Evolutionary conservation across 331 rosid species (phyloP), one percentile per base, ranked within the genome.

Genomic region (Malus hybrid): DNA sequence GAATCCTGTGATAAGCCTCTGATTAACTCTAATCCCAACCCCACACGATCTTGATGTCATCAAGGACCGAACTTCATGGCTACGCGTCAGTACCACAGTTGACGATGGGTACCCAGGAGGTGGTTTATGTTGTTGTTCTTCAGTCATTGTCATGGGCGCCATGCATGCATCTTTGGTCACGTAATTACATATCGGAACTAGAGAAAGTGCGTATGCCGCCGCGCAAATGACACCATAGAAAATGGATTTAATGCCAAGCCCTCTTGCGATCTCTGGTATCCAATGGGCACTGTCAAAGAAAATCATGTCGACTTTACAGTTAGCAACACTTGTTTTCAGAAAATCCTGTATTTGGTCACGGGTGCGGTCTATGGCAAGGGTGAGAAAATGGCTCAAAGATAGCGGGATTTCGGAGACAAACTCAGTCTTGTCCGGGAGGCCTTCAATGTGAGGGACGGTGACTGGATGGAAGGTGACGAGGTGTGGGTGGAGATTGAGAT

Each of bases 1-100:
- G 70, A 6, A 52, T 15, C 27, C 93, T 54, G 1, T 86, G 86
- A n/a, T 80, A 84, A 28, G 85, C 27, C 96, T 59, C 2, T 85
- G 86, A 18, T 80, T 82, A 28, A 86, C 80, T 0, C 76, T 85
- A 3, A 83, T 34, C 5, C 75, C 81, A 13, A 83, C 80, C 6
- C 87, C 93, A 44, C 50, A 61, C 81, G 84, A 5, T 18, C 83
- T 80, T 0, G 77, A 85, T 3, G 82, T 34, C 4, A 73, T 39
- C 36, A 86, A 22, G 9, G 61, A 55, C 61, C n/a, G 61, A 20
- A 65, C 87, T 55, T 55, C 90, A 69, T 69, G 88, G 87, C 61
- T 20, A 19, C 50, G 50, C 50, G 50, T 44, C 50, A 44, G 3
- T 11, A 57, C 32, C 31, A 59, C 64, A 22, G 31, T 59, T 4